Conservation (phyloP, 768 basidiomycete species). For the Lactifluus volemus region DNA sequence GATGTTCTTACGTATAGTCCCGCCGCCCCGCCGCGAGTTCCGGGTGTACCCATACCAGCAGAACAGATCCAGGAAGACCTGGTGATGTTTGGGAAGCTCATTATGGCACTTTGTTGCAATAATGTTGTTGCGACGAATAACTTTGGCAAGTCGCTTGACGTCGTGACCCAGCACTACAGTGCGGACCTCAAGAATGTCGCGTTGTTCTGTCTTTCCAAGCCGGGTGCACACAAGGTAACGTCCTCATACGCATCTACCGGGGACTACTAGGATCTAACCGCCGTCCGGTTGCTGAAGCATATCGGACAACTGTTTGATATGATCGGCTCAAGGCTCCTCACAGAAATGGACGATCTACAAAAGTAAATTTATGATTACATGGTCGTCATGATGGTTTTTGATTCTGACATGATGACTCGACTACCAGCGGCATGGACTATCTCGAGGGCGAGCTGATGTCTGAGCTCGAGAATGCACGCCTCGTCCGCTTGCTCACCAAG, state of each 20-base stretch:
- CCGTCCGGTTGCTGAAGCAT: conserved; percentile 33
- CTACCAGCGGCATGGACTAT: conserved; percentile 63
- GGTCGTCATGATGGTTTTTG: not conserved
- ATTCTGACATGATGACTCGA: not conserved
- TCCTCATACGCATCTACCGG: not conserved
- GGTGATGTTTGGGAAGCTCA: conserved; percentile 72
- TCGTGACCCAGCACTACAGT: conserved; percentile 64
- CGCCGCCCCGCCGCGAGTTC: not conserved
- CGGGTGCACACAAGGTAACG: conserved; percentile 54
- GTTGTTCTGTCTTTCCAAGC: conserved; percentile 69
- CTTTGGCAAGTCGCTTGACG: conserved; percentile 64
- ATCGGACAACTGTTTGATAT: conserved; percentile 78
- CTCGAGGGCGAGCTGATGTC: conserved; percentile 77
- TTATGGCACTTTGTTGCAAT: conserved; percentile 71
- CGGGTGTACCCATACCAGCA: conserved; percentile 19
- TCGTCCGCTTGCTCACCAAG: conserved; percentile 85
- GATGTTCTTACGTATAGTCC: conserved; percentile 79
- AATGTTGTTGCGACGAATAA: conserved; percentile 52
- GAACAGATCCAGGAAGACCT: conserved; percentile 81
- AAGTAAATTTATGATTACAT: conserved; percentile 37
- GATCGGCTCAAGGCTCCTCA: conserved; percentile 57
- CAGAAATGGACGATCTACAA: conserved; percentile 82
- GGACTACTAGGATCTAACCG: not conserved
- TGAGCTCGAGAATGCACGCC: conserved; percentile 89
- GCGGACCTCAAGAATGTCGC: conserved; percentile 75